These are phyloP conservation scores for Skeletonema costatum DNA, from an alignment of 108 stramenopile genomes.

Conservation along the genomic window DNA sequence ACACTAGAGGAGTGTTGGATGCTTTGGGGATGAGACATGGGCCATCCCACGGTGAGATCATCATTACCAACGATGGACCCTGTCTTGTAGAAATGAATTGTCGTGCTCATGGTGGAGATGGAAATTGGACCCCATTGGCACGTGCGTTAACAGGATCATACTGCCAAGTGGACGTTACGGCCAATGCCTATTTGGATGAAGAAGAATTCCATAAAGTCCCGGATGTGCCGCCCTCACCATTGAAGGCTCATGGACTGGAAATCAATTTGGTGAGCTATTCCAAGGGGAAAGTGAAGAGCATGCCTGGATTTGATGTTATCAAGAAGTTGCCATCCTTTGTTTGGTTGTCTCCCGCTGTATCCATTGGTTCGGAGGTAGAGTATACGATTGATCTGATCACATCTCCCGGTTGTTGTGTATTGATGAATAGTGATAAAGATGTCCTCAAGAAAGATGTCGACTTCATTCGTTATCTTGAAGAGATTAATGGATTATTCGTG, in stretches of 20 bases:
- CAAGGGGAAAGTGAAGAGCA: conserved; percentile 68
- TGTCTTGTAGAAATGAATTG: conserved; percentile 96
- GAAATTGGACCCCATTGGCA: conserved; percentile 86
- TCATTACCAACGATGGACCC: conserved; percentile 80
- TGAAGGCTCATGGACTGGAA: conserved; percentile 86
- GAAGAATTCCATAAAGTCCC: conserved; percentile 57
- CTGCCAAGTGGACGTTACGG: conserved; percentile 81
- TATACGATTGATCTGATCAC: conserved; percentile 79
- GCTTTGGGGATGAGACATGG: conserved; percentile 69
- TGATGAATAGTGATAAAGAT: conserved; percentile 66
- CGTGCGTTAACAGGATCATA: conserved; percentile 67
- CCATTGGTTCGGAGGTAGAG: conserved; percentile 64
- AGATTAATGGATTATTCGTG: conserved; percentile 78
- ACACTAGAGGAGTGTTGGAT: conserved; percentile 82
- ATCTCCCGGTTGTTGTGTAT: conserved; percentile 72
- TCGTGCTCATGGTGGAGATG: conserved; percentile 94
- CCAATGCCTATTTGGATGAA: conserved; percentile 82
- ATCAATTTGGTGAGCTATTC: conserved; percentile 82
- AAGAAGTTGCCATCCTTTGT: conserved; percentile 75
- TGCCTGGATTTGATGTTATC: conserved; percentile 81
- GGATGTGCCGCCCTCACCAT: conserved; percentile 74
- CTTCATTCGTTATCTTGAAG: conserved; percentile 85
- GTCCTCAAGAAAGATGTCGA: conserved; percentile 71
- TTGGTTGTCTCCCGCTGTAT: conserved; percentile 60
- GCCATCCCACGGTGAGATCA: conserved; percentile 77